Base-by-base conservation (phyloP, 2,329 filamentous ascomycete species). In the Fusarium lyarnte region DNA sequence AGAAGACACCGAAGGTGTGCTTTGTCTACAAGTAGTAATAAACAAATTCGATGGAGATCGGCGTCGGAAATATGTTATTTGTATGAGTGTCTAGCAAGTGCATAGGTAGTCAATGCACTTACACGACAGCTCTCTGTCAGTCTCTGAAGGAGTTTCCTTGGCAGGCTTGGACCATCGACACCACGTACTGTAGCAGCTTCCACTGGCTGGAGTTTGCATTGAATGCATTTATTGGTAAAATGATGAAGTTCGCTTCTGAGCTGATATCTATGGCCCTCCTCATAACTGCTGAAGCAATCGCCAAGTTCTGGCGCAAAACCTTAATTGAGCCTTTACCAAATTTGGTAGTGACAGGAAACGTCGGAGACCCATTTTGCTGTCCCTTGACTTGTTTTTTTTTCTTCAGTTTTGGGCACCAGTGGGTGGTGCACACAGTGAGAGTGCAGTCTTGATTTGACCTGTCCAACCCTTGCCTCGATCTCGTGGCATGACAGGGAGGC, bases 391-490 rank as follows among this genome's bases (percentile, higher is more conserved):
- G 19, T 38, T 54, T 36, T 60, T 58, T 29, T 29, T 29, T 29
- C 9, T 8, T 59, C 16, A 14, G 27, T 13, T 58, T 51, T 59
- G 27, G 33, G 53, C 35, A 58, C 31, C 25, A 23, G 23, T 53
- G 47, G 14, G 23, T 61, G 14, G 23, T 61, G 47, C 27, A 9
- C 21, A 38, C 49, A 43, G 31, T 38, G 27, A 16, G 23, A n/a
- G 31, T 47, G 42, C 36, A 21, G 36, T 29, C 17, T 31, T 14
- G 38, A 6, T 41, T 16, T 42, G 27, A 42, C 11, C 36, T 35
- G 49, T 55, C 35, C 23, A 36, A 33, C 25, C 43, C 62, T 65
- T 59, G 72, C 39, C 39, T 69, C 73, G 73, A 74, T 74, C 70
- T 51, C 41, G 54, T 29, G 39, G 52, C 43, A 25, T 27, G 60